phyloP scores from a whole-genome alignment of 805 yeast genomes.

The Lipomyces yamadae region DNA sequence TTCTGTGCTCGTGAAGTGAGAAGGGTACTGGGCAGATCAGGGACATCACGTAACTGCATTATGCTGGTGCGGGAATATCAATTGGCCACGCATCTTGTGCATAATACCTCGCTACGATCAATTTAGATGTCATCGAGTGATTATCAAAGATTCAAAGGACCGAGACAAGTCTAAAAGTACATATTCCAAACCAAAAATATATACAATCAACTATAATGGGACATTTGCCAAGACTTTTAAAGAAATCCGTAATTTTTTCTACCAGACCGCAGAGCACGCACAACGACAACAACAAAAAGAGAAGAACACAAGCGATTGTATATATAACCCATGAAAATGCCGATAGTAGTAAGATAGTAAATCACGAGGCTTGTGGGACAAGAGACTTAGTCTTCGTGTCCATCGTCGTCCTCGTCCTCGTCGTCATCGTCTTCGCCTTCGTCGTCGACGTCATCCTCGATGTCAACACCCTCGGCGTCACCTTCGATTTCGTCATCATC shows the following conservation, averaged over 20 bases:
- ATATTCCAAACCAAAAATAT: slow-evolving; percentile 13
- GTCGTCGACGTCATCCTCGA: slow-evolving; percentile 36
- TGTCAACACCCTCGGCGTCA: slow-evolving; percentile 41
- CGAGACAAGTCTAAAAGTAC: slow-evolving; percentile 4
- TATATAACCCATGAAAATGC: slow-evolving; percentile 7
- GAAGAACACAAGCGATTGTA: not conserved
- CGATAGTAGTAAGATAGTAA: not conserved
- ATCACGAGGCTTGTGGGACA: too few species aligned
- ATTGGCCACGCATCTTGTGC: too few species aligned
- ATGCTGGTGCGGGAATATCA: too few species aligned
- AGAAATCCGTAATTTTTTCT: not conserved
- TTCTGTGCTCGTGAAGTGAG: too few species aligned
- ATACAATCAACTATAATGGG: slow-evolving; percentile 7
- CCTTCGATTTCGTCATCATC: slow-evolving; percentile 42
- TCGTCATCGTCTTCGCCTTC: slow-evolving; percentile 37
- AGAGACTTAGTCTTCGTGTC: not conserved
- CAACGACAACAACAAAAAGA: not conserved
- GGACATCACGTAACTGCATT: too few species aligned
- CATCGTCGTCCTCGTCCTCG: slow-evolving; percentile 22
- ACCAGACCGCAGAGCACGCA: slow-evolving; percentile 1
- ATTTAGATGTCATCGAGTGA: not conserved
- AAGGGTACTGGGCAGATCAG: too few species aligned
- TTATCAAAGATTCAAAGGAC: not conserved
- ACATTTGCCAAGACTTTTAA: not conserved
- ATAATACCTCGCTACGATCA: not conserved